These are phyloP conservation scores for Massospora cicadina DNA, from an alignment of 371 early-diverging fungal species.

Conservation along the genomic window DNA sequence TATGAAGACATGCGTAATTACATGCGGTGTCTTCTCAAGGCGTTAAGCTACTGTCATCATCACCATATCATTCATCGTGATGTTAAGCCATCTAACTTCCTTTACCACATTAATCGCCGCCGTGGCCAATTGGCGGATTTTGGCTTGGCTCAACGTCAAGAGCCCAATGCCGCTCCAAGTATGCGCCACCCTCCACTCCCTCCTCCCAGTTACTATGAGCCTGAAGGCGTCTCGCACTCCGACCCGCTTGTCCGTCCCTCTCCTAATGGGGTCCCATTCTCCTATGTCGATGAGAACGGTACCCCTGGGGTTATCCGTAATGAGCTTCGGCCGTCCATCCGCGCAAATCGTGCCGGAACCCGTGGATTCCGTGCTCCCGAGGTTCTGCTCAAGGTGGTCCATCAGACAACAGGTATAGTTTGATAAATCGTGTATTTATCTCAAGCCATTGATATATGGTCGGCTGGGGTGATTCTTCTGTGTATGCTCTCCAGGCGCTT, in stretches of 20 bases:
- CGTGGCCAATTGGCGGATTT: constrained; percentile 92
- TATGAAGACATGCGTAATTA: constrained; percentile 66
- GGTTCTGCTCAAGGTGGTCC: constrained; percentile 65
- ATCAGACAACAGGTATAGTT: constrained; percentile 60
- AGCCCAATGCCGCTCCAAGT: background rate
- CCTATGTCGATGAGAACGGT: constrained; percentile 8
- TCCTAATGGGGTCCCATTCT: background rate
- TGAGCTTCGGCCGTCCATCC: constrained; percentile 40
- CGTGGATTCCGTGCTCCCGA: constrained; percentile 97
- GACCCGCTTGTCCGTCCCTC: background rate
- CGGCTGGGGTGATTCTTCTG: constrained; percentile 84
- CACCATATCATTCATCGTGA: constrained; percentile 76
- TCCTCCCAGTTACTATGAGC: background rate
- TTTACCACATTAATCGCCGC: constrained; percentile 47
- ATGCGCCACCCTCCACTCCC: background rate
- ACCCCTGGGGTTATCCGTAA: constrained; percentile 15
- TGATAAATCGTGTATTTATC: background rate
- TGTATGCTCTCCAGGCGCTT: constrained; percentile 65
- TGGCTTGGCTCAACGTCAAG: constrained; percentile 77
- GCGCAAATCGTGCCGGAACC: constrained; percentile 95
- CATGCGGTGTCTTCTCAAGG: constrained; percentile 55
- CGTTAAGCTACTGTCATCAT: constrained; percentile 51
- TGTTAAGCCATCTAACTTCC: constrained; percentile 94
- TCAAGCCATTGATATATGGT: constrained; percentile 47
- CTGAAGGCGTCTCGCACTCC: background rate